Evolutionary conservation across 208 protist genomes (phyloP).

Genomic region (Leptomonas seymouri): DNA sequence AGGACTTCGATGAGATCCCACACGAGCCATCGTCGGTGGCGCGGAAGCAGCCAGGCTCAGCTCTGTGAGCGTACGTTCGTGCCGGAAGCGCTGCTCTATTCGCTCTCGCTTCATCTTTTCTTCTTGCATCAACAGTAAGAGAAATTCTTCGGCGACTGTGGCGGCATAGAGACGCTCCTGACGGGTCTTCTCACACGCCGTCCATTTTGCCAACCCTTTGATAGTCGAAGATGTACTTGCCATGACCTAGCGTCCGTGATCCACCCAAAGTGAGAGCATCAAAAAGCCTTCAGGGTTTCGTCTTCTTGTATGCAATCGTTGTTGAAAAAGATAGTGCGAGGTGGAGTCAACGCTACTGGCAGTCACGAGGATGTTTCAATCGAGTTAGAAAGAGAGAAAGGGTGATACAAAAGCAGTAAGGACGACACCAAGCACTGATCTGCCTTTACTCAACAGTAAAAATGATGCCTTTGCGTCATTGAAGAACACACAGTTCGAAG

Average conservation of each 20-base stretch:
- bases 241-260: background rate
- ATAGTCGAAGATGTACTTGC: background rate
- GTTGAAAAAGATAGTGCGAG: no score
- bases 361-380: no score
- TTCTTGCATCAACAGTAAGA: constrained; percentile 16
- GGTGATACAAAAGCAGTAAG: no score
- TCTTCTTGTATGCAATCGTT: background rate
- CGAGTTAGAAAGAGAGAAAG: no score
- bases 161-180: constrained; percentile 19
- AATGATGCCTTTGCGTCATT: no score
- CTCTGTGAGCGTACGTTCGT: constrained; percentile 18
- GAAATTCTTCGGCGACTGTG: constrained; percentile 22
- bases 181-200: constrained; percentile 7
- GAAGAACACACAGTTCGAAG: no score
- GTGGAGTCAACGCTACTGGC: no score
- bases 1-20: background rate
- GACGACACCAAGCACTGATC: no score
- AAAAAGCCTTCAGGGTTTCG: background rate
- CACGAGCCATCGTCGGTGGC: background rate
- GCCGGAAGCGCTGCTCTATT: constrained; percentile 22
- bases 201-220: background rate
- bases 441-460: no score
- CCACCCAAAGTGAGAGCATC: background rate
- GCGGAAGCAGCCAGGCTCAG: constrained; percentile 1
- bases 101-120: constrained; percentile 24